Conservation (phyloP, 495 filamentous ascomycete genomes). For the Bacidia rubella region DNA sequence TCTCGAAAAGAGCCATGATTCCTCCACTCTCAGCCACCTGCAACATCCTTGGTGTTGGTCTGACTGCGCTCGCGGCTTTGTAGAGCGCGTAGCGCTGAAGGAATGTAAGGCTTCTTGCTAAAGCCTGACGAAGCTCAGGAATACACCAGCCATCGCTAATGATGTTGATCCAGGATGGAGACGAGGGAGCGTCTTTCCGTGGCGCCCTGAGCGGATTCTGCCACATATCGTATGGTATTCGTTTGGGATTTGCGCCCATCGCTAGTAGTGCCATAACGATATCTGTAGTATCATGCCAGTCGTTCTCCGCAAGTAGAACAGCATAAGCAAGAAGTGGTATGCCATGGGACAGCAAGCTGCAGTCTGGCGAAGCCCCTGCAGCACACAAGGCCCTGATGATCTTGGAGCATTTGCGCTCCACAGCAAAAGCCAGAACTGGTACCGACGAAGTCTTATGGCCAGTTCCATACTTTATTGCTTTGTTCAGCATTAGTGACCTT, state of each 20-base stretch:
- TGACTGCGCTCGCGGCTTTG: constrained; percentile 19
- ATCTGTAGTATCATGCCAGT: constrained; percentile 9
- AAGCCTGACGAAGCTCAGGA: constrained; percentile 7
- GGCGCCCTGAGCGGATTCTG: constrained; percentile 9
- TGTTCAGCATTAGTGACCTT: neutral
- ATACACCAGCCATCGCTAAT: constrained; percentile 5
- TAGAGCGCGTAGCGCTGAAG: constrained; percentile 33
- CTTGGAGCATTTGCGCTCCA: constrained; percentile 12
- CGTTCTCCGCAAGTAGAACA: constrained; percentile 10
- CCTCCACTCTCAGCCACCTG: constrained; percentile 24
- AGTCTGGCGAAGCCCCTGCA: constrained; percentile 9
- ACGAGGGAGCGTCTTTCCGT: neutral
- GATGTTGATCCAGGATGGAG: neutral
- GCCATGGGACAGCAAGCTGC: neutral
- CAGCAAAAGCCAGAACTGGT: constrained; percentile 13
- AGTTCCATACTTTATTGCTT: neutral
- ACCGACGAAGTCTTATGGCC: neutral
- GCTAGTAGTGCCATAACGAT: constrained; percentile 10
- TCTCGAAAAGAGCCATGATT: constrained; percentile 25
- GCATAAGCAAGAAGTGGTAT: constrained; percentile 10
- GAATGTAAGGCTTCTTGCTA: constrained; percentile 28
- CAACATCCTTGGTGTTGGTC: constrained; percentile 20
- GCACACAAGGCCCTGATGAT: constrained; percentile 10
- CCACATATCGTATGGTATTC: constrained; percentile 17
- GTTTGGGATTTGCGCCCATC: constrained; percentile 10